Base-by-base conservation (phyloP, 345 rosid genomes). In the Streptanthus diversifolius region DNA sequence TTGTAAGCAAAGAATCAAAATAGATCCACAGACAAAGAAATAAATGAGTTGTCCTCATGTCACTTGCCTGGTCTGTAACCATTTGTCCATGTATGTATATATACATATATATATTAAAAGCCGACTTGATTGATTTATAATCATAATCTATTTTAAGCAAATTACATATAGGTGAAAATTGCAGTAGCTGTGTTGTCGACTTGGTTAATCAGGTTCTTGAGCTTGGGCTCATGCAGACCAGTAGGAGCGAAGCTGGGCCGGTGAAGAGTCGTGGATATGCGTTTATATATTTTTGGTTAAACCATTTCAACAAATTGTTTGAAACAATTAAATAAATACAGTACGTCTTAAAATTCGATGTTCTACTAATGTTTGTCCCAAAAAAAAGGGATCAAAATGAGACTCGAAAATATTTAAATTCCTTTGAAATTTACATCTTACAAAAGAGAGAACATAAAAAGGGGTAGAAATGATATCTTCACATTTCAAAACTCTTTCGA, bases 401-500 rank as follows among this genome's bases (percentile, higher is more conserved):
- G 69, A 27, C 7, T 54, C 24, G 8, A 3, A 73, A 2, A 58
- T 30, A 17, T 29, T 21, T 11, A 39, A 39, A 37, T 12, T 19
- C n/a, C 33, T 39, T 19, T 39, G 5, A 67, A 58, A 49, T n/a
- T 22, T 29, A 5, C 55, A 75, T 49, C 1, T 51, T 52, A 53
- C 69, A 75, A 41, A 41, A 27, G 65, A 59, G 63, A 48, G 6
- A 39, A 36, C 0, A 9, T n/a, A 33, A 11, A 22, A 32, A 33
- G 3, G 32, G 37, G 53, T 60, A 68, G 74, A 61, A 75, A 68
- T 68, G 69, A 75, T 75, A 52, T 75, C 57, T 75, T 68, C 35
- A 75, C 74, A 61, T 61, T 75, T 75, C 64, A 68, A 59, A 75
- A 59, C 73, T 68, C 78, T 60, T 51, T 29, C 62, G 70, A 72